Evolutionary conservation across 1,139 yeast species (phyloP).

Genomic region (Geotrichum australiense): DNA sequence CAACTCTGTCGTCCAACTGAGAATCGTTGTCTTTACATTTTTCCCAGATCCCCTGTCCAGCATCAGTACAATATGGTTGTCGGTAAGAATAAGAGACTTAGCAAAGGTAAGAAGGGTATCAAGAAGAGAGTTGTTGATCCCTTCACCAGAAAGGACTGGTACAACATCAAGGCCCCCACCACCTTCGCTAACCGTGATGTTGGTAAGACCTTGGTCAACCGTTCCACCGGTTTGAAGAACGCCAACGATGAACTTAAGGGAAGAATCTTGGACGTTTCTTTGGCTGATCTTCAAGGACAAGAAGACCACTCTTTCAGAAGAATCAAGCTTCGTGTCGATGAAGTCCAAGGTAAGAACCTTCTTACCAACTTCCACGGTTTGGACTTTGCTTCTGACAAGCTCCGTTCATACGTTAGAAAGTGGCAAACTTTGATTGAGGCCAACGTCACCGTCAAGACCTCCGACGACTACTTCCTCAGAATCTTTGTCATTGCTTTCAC

Average conservation of each 20-base stretch:
- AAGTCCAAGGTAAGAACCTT: constrained; percentile 87
- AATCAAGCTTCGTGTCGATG: constrained; percentile 84
- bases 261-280: constrained; percentile 78
- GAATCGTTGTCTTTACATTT: neutral
- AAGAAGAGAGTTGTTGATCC: constrained; percentile 96
- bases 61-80: constrained; percentile 62
- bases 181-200: constrained; percentile 90
- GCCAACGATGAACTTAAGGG: constrained; percentile 91
- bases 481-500: constrained; percentile 89
- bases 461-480: constrained; percentile 86
- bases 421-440: constrained; percentile 93
- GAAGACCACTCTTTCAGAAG: constrained; percentile 91
- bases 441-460: constrained; percentile 84
- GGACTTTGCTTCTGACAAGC: constrained; percentile 86
- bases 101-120: constrained; percentile 93
- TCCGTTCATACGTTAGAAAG: constrained; percentile 85
- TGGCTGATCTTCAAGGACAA: constrained; percentile 87
- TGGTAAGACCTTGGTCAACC: constrained; percentile 92
- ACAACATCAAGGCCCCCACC: constrained; percentile 90
- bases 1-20: constrained; percentile 5
- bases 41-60: too few relatives aligned
- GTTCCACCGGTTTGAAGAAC: constrained; percentile 85
- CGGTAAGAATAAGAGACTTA: constrained; percentile 94
- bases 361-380: constrained; percentile 94
- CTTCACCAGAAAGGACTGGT: constrained; percentile 94